Conservation (phyloP, 2,329 filamentous ascomycete species). For the Stromatinia cepivora region DNA sequence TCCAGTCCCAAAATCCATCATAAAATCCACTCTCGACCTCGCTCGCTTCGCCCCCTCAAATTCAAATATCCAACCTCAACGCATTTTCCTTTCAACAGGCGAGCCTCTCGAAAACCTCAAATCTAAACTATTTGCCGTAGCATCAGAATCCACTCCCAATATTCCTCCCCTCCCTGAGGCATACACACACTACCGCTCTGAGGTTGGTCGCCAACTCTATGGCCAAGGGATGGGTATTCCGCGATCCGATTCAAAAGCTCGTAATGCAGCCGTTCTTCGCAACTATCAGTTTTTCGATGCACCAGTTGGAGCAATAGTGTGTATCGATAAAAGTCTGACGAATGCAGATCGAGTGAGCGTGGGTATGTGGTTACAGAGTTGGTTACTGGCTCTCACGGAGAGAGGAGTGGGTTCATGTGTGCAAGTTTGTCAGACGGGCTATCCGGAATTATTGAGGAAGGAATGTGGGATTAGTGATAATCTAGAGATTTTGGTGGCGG, state of each 20-base stretch:
- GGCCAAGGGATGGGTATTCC: conserved; percentile 8
- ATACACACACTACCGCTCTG: conserved; percentile 17
- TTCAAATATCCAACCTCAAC: conserved; percentile 20
- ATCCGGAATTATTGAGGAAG: conserved; percentile 1
- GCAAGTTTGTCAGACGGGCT: conserved; percentile 12
- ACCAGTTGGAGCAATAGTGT: conserved; percentile 9
- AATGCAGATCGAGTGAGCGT: conserved; percentile 12
- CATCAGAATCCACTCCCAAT: conserved; percentile 8
- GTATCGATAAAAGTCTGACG: conserved; percentile 6
- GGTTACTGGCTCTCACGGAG: conserved; percentile 18
- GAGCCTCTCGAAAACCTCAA: conserved; percentile 5
- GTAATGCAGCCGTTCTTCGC: conserved; percentile 10
- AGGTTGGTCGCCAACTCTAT: conserved; percentile 15
- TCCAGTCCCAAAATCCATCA: conserved; percentile 10
- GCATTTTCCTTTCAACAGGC: conserved; percentile 1
- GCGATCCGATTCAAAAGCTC: neutral
- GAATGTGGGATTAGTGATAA: conserved; percentile 15
- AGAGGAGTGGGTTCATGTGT: conserved; percentile 12
- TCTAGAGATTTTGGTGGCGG: conserved; percentile 16
- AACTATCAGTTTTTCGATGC: conserved; percentile 17
- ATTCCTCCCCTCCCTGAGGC: neutral
- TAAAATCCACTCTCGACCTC: conserved; percentile 18
- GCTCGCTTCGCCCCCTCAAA: conserved; percentile 21
- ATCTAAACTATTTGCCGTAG: neutral
- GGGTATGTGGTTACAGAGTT: conserved; percentile 20